Conservation (phyloP, 164 flowering plant species). For the Magnolia officinalis region DNA sequence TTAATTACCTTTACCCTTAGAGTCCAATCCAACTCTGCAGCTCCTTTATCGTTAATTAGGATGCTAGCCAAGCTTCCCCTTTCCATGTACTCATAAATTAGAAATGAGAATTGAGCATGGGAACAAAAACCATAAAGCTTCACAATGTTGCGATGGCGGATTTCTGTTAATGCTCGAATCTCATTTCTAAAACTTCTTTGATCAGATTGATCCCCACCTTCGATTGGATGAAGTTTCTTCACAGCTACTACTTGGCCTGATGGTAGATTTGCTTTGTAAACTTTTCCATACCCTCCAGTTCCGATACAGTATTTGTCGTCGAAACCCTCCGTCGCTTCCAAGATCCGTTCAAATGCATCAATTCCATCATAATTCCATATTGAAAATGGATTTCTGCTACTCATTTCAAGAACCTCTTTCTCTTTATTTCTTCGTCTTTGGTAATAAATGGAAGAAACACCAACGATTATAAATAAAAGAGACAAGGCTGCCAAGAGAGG, state of each 20-base stretch:
- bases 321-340: conserved; percentile 51
- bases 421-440: background rate
- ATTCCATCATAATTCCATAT: conserved; percentile 27
- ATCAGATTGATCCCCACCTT: conserved; percentile 13
- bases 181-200: conserved; percentile 49
- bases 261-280: conserved; percentile 43
- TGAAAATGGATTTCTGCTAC: background rate
- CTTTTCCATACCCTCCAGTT: conserved; percentile 60
- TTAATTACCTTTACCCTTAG: conserved; percentile 44
- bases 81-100: conserved; percentile 60
- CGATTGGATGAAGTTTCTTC: conserved; percentile 38
- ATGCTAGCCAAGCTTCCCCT: conserved; percentile 50
- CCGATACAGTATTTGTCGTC: conserved; percentile 47
- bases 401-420: background rate
- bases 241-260: conserved; percentile 53
- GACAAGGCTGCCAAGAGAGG: background rate
- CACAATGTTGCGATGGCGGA: conserved; percentile 62
- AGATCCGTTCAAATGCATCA: conserved; percentile 43
- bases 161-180: conserved; percentile 45
- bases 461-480: background rate
- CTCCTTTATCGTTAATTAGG: conserved; percentile 23
- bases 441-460: background rate
- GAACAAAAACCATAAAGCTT: conserved; percentile 61
- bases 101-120: conserved; percentile 28
- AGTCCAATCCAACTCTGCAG: conserved; percentile 38